phyloP scores from a whole-genome alignment of 352 stramenopile species.

The Globisporangium spinosum region DNA sequence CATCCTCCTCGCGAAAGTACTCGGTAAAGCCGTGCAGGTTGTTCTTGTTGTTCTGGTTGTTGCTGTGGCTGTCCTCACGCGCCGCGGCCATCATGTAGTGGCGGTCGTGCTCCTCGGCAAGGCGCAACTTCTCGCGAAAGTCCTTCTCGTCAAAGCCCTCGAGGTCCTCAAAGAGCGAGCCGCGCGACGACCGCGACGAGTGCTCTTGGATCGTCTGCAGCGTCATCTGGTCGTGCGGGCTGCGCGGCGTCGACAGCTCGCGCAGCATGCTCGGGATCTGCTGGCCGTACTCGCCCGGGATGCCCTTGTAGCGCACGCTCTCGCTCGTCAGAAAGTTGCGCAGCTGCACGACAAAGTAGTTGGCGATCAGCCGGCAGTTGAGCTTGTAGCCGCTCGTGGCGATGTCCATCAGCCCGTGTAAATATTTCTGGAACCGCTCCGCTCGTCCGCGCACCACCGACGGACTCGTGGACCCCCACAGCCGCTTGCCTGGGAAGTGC shows the following conservation, averaged over 20 bases:
- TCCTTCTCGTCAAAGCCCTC: constrained; percentile 19
- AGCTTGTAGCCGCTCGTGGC: constrained; percentile 47
- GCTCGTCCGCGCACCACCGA: constrained; percentile 41
- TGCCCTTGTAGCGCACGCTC: constrained; percentile 35
- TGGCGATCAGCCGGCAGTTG: constrained; percentile 49
- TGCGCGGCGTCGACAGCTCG: constrained; percentile 30
- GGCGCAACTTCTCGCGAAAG: constrained; percentile 15
- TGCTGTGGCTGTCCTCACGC: not conserved
- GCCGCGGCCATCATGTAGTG: not conserved
- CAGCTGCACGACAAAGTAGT: constrained; percentile 49
- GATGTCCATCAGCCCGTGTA: constrained; percentile 51
- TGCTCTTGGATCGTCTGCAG: constrained; percentile 51
- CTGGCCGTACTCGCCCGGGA: constrained; percentile 30
- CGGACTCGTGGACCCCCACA: constrained; percentile 54
- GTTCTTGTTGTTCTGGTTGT: not conserved
- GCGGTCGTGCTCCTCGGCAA: constrained; percentile 15
- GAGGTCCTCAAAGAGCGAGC: constrained; percentile 24
- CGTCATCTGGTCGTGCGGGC: constrained; percentile 25
- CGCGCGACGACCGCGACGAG: constrained; percentile 20
- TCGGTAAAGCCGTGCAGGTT: constrained; percentile 6
- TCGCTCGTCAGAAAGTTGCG: constrained; percentile 61
- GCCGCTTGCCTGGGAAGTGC: constrained; percentile 50
- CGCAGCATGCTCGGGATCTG: constrained; percentile 46
- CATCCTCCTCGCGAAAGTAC: constrained; percentile 24
- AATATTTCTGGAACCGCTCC: constrained; percentile 50